Evolutionary conservation across 176 grass and related monocot genomes (phyloP).

Genomic region (Dactylis glomerata): DNA sequence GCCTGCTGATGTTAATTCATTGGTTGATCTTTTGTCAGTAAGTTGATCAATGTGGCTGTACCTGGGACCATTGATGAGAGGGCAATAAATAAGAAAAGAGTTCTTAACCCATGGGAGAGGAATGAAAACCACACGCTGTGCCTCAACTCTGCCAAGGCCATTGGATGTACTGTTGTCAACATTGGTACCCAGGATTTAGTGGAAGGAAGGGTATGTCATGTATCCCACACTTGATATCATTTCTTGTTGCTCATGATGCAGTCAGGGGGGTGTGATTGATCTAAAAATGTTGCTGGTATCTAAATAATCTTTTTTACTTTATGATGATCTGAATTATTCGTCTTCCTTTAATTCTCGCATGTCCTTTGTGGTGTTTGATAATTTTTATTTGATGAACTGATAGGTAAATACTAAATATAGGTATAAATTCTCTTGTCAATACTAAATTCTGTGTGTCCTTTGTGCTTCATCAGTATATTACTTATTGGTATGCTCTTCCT

Average conservation of each 20-base stretch:
- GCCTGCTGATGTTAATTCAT: slow-evolving; percentile 31
- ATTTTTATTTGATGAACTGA: background rate
- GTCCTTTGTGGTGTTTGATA: background rate
- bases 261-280: background rate
- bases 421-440: background rate
- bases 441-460: slow-evolving; percentile 5
- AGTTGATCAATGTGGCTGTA: slow-evolving; percentile 97
- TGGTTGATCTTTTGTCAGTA: slow-evolving; percentile 59
- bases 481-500: background rate
- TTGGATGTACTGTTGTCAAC: slow-evolving; percentile 97
- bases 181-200: slow-evolving; percentile 99
- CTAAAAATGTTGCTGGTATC: background rate
- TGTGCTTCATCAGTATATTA: slow-evolving; percentile 8
- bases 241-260: slow-evolving; percentile 1
- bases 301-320: background rate
- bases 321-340: background rate
- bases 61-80: slow-evolving; percentile 98
- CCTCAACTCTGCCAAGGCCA: slow-evolving; percentile 99
- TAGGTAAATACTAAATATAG: background rate
- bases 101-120: slow-evolving; percentile 97
- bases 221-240: background rate
- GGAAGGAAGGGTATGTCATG: slow-evolving; percentile 81
- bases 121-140: slow-evolving; percentile 99
- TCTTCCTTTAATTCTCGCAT: background rate
- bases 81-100: slow-evolving; percentile 97